Conservation (phyloP, 2,329 filamentous ascomycete species). For the Xylaria sp. region DNA sequence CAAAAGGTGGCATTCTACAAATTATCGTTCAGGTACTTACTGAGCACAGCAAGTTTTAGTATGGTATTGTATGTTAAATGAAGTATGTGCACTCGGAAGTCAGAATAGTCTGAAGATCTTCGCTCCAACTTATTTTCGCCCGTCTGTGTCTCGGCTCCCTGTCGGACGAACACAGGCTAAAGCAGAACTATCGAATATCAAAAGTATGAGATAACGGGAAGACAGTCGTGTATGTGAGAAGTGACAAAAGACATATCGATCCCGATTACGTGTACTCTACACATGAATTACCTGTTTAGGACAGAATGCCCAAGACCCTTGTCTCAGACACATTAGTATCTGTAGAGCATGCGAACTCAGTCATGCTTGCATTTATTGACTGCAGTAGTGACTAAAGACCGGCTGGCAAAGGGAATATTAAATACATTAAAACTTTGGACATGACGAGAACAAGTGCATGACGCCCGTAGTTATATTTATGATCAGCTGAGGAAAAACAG, state of each 20-base stretch:
- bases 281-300: background rate
- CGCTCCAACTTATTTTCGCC: background rate
- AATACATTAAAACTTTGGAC: background rate
- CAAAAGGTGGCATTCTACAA: no score
- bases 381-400: background rate
- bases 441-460: background rate
- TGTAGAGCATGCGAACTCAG: background rate
- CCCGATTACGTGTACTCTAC: conserved; percentile 10
- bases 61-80: background rate
- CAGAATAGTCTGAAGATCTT: background rate
- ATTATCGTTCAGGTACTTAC: no score
- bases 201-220: background rate
- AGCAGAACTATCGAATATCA: background rate
- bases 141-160: background rate
- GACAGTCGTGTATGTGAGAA: background rate
- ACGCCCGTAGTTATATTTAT: background rate
- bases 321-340: background rate
- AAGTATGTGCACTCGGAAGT: background rate
- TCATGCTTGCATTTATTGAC: conserved; percentile 1
- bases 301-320: background rate
- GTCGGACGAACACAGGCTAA: background rate
- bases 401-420: background rate
- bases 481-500: background rate
- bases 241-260: background rate
- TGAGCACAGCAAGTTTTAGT: no score